Base-by-base conservation (phyloP, 2,329 filamentous ascomycete genomes). In the Ophiostoma montium region DNA sequence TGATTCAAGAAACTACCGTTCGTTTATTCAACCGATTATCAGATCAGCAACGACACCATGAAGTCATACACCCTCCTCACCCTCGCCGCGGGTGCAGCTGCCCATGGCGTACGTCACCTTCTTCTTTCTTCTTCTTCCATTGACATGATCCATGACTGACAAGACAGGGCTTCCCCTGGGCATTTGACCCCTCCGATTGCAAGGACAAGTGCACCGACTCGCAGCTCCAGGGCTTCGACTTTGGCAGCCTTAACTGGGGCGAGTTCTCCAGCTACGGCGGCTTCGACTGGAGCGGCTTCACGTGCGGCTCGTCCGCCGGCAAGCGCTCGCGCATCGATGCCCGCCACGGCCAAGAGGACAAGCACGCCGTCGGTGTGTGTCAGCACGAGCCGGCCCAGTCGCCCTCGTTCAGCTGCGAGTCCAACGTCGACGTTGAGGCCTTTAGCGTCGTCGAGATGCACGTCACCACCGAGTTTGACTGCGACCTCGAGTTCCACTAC, bases 401-500 rank as follows among this genome's bases (percentile, higher is more conserved):
- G 50, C 78, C 80, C 33, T 77, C 72, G 52, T 82, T 87, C 63
- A 71, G 73, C 59, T 68, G 69, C 51, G 61, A 61, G 42, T 61
- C 62, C 46, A 59, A 67, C 51, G 63, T 65, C 50, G 63, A 67
- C 42, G 61, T 66, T 35, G 63, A 72, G 57, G 69, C 74, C 55
- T 92, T 94, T 72, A 92, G 88, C 33, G 78, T 94, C 60, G 76
- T 70, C 55, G 72, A 78, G 58, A 76, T 94, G 64, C 73, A 90
- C 55, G 70, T 95, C 57, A 78, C 78, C 42, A 74, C 80, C 55
- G 80, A 86, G 61, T 80, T 83, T 60, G 82, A 90, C 65, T 80
- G 78, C 57, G 80, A 89, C 55, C 69, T 96, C 48, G 80, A 90
- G 65, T 87, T 95, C 70, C 76, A 86, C 70, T 95, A 90, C 68